Conservation (phyloP, 176 grass and related monocot species). For the Musa beccarii region DNA sequence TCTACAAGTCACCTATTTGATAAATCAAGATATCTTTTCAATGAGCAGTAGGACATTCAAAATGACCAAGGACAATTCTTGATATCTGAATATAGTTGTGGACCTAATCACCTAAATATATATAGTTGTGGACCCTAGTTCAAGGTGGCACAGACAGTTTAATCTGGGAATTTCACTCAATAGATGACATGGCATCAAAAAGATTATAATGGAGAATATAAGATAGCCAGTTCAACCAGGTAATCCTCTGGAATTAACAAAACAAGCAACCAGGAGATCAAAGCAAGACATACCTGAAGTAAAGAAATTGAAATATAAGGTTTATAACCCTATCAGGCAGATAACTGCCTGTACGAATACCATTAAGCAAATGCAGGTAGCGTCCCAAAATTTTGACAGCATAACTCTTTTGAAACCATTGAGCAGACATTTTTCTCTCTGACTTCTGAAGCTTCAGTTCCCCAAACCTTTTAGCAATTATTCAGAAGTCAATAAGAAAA, state of each 20-base stretch:
- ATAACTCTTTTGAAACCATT: conserved; percentile 88
- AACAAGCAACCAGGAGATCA: conserved; percentile 1
- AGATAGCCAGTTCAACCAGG: neutral
- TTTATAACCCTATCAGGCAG: conserved; percentile 90
- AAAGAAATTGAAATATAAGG: conserved; percentile 90
- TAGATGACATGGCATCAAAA: neutral
- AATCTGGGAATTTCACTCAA: neutral
- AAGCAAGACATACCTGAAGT: conserved; percentile 54
- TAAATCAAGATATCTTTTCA: too few species aligned
- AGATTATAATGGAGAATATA: neutral
- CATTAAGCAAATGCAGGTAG: conserved; percentile 72
- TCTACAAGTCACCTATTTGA: too few species aligned
- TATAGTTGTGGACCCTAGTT: neutral
- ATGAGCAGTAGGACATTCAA: too few species aligned
- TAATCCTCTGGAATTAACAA: neutral
- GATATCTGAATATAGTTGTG: neutral
- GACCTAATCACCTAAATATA: neutral
- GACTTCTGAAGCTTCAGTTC: conserved; percentile 92
- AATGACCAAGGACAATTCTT: too few species aligned
- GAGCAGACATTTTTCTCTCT: conserved; percentile 81
- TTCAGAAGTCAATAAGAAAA: conserved; percentile 17
- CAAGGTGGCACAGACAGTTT: neutral
- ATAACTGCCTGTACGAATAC: conserved; percentile 76
- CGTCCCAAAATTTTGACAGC: conserved; percentile 81
- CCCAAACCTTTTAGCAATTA: conserved; percentile 51